Evolutionary conservation across 1,284 basidiomycete genomes (phyloP), one percentile per base, ranked within the genome.

Genomic region (Rhizoctonia solani): DNA sequence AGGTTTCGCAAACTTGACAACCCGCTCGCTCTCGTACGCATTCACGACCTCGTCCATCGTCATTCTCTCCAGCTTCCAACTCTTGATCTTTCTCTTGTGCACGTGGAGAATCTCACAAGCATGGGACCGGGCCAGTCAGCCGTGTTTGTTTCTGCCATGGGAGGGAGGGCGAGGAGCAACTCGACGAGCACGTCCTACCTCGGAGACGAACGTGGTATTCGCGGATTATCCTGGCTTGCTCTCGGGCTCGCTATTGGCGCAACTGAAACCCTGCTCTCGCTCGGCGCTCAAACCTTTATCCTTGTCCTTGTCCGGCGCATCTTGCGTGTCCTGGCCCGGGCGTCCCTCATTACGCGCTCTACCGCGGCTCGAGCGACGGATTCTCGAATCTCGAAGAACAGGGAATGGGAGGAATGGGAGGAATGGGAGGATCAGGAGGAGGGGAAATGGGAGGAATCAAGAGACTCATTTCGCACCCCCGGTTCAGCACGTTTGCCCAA

Each of bases 241-340:
- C 76, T 74, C 0, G 88, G 83, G 1, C 74, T 88, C 61, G 82
- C 84, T 72, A 73, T 90, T 14, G 87, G 87, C 4, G 82, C 82
- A 1, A 74, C 86, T 47, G 89, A 92, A 75, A 84, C 82, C 2
- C 74, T 85, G 6, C 72, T 87, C n/a, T 89, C 88, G 0, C 90
- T 89, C 71, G 81, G 81, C 0, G 74, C 76, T 6, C 79, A 78
- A 30, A 79, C 79, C 3, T 89, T 89, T 72, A 81, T 79, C 0
- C 71, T 81, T 9, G 77, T 79, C 0, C 72, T 90, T 6, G 78
- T 81, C 9, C 79, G 89, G 47, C 81, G 88, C 21, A 77, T 86
- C 34, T 71, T 91, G 41, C 80, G 87, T 46, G 76, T 87, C 65
- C 55, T 86, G 13, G 79, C 81, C 1, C 79, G 87, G 41, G 81